Evolutionary conservation across 805 yeast species (phyloP).

Genomic region (Teunomyces kruisii): DNA sequence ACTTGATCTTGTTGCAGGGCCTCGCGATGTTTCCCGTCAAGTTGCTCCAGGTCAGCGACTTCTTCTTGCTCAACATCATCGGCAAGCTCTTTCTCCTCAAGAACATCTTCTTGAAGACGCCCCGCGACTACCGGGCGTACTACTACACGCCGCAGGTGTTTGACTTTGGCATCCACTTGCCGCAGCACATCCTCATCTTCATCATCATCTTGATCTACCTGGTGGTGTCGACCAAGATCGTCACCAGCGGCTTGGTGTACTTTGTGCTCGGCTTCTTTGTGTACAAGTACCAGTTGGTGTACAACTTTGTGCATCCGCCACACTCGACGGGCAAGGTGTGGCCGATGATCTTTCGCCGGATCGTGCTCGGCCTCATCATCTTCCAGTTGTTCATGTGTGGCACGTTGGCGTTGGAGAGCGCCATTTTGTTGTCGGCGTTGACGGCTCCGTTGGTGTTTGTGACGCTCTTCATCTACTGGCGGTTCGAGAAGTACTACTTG

Average conservation of each 20-base stretch:
- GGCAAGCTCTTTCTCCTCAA: slow-evolving; percentile 40
- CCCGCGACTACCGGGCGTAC: slow-evolving; percentile 50
- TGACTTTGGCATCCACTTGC: slow-evolving; percentile 60
- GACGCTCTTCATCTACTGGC: slow-evolving; percentile 46
- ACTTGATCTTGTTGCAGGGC: slow-evolving; percentile 70
- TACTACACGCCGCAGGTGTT: slow-evolving; percentile 59
- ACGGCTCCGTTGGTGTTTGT: slow-evolving; percentile 50
- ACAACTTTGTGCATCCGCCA: slow-evolving; percentile 62
- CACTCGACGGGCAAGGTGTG: slow-evolving; percentile 68
- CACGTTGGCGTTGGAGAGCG: slow-evolving; percentile 59
- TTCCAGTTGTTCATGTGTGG: slow-evolving; percentile 67
- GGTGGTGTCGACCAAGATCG: slow-evolving; percentile 59
- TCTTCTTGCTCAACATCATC: slow-evolving; percentile 42
- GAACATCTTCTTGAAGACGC: slow-evolving; percentile 44
- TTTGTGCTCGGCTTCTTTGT: slow-evolving; percentile 58
- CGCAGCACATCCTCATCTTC: slow-evolving; percentile 60
- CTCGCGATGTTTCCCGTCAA: slow-evolving; percentile 61
- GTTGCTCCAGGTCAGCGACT: slow-evolving; percentile 55
- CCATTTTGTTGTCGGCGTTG: slow-evolving; percentile 47
- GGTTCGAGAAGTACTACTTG: slow-evolving; percentile 53
- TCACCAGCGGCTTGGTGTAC: slow-evolving; percentile 57
- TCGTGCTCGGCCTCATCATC: slow-evolving; percentile 53
- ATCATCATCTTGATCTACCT: slow-evolving; percentile 60
- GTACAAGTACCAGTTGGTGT: slow-evolving; percentile 61
- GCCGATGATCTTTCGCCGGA: slow-evolving; percentile 60